phyloP scores from a whole-genome alignment of 768 basidiomycete species.

The Amanita molliuscula region DNA sequence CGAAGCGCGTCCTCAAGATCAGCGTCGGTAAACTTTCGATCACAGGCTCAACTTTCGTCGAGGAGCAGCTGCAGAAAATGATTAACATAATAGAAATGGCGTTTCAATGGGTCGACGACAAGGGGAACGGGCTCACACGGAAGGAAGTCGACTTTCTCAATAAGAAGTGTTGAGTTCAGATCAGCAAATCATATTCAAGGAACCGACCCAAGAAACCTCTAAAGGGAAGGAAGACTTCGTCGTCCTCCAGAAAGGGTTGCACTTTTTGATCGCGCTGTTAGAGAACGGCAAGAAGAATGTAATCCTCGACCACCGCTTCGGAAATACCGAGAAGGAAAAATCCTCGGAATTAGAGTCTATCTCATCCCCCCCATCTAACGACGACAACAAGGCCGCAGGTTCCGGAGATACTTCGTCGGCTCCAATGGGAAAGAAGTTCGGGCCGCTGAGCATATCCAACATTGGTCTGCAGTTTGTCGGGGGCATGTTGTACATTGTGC shows the following conservation, averaged over 20 bases:
- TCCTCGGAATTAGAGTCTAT: neutral
- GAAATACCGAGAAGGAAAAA: neutral
- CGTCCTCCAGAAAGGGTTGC: neutral
- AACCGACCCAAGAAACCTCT: neutral
- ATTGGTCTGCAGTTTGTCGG: constrained; percentile 1
- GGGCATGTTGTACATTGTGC: constrained; percentile 1
- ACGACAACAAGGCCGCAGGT: neutral
- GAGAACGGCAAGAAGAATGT: neutral
- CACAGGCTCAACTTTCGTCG: neutral
- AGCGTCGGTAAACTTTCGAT: neutral
- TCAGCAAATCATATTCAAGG: neutral
- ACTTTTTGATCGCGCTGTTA: neutral
- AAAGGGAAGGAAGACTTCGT: neutral
- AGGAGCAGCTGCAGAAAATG: neutral
- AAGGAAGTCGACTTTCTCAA: neutral
- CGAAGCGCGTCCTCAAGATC: neutral
- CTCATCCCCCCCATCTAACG: neutral
- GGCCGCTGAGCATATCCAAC: neutral
- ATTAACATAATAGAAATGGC: neutral
- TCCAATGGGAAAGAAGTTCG: neutral
- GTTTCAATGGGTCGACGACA: neutral
- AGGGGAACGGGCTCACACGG: neutral
- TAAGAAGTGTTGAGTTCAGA: neutral
- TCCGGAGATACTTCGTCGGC: neutral
- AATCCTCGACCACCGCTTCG: neutral